phyloP scores from a whole-genome alignment of 1,284 basidiomycete species.

The Marasmius oreades region DNA sequence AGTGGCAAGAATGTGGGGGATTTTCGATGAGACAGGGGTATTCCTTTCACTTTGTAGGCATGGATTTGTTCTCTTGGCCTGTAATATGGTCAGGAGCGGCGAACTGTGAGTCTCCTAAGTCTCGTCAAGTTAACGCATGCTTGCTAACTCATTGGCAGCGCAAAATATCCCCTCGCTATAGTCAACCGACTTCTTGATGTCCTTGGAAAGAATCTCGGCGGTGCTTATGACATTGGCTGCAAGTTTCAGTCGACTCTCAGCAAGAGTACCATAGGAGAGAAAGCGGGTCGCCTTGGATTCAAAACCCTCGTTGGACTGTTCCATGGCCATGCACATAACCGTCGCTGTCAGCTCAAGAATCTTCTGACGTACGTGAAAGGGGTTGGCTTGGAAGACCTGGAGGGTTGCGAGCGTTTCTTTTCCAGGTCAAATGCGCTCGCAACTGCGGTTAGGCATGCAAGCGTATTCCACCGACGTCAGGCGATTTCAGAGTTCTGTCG shows the following conservation, averaged over 20 bases:
- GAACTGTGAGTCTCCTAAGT: too few relatives aligned
- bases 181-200: too few relatives aligned
- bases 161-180: too few relatives aligned
- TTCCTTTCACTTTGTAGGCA: too few relatives aligned
- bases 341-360: too few relatives aligned
- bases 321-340: conserved; percentile 23
- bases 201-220: too few relatives aligned
- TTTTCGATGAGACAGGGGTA: too few relatives aligned
- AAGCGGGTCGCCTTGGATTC: not conserved
- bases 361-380: conserved; percentile 10
- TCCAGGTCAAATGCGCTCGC: conserved; percentile 17
- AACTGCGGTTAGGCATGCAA: conserved; percentile 8
- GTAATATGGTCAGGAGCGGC: too few relatives aligned
- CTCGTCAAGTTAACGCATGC: too few relatives aligned
- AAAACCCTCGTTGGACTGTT: conserved; percentile 11
- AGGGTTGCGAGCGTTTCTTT: conserved; percentile 19
- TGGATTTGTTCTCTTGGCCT: too few relatives aligned
- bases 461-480: conserved; percentile 13
- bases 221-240: conserved; percentile 21
- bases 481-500: conserved; percentile 16
- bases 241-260: conserved; percentile 6
- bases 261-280: conserved; percentile 4
- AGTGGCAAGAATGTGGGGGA: too few relatives aligned
- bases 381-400: conserved; percentile 20
- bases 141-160: too few relatives aligned